Conservation (phyloP, 108 stramenopile species). For the Seminavis robusta region DNA sequence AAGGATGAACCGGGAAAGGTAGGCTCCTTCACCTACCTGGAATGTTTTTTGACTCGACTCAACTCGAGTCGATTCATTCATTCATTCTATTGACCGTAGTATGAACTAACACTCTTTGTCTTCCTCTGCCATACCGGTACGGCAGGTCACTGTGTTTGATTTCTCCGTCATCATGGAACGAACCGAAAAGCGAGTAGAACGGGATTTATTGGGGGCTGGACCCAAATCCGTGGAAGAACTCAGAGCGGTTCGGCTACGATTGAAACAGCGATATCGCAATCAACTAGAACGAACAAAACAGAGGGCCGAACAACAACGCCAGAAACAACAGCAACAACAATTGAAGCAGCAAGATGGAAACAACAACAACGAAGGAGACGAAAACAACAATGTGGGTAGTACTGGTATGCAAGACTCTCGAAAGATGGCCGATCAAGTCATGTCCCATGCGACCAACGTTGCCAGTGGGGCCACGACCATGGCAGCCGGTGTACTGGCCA, state of each 20-base stretch:
- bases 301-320: conserved; percentile 11
- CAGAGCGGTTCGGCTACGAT: conserved; percentile 47
- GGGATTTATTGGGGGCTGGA: conserved; percentile 77
- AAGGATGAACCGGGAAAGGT: conserved; percentile 10
- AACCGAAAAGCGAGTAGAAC: conserved; percentile 71
- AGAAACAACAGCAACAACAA: not conserved
- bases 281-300: conserved; percentile 35
- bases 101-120: not conserved
- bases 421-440: conserved; percentile 4
- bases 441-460: conserved; percentile 23
- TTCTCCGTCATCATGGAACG: conserved; percentile 77
- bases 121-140: not conserved
- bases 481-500: conserved; percentile 25
- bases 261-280: conserved; percentile 57
- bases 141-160: conserved; percentile 84
- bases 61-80: not conserved
- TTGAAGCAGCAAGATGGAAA: not conserved
- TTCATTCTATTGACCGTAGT: not conserved
- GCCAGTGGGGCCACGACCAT: conserved; percentile 6
- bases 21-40: not conserved
- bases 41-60: too few relatives aligned
- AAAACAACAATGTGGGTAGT: not conserved
- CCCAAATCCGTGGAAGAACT: conserved; percentile 78
- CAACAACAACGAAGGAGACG: too few relatives aligned
- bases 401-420: not conserved